Evolutionary conservation across 2,329 filamentous ascomycete genomes (phyloP), one percentile per base, ranked within the genome.

Genomic region (Talaromyces verruculosus): DNA sequence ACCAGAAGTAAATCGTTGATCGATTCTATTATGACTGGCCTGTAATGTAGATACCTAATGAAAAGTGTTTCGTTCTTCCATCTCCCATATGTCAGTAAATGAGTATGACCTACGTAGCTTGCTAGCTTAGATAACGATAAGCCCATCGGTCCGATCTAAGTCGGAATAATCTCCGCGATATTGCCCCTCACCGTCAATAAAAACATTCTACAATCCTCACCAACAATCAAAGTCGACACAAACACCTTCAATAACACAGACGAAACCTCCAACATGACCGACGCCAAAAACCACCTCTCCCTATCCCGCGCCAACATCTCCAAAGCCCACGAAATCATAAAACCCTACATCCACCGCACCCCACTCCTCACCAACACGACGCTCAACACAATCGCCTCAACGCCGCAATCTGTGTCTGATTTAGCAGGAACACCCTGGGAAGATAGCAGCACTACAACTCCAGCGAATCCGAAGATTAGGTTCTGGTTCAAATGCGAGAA

Each of bases 401-500:
- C 86, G 25, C 87, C 90, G 7, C 88, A 90, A 69, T 77, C 83
- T 0, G 63, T 79, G 1, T 80, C 82, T 3, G 82, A 84, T 4
- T 81, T 90, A 0, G 72, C 77, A 53, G 85, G 83, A 15, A 89
- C 88, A 3, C 78, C 81, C 69, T 88, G 84, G 81, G 82, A 85
- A 70, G 85, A 84, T 5, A 80, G 83, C 45, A 80, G 83, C 45
- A 22, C 5, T 1, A 73, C 75, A n/a, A 25, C 1, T 5, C 84
- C 88, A 0, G 87, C 90, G 0, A 80, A 76, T 3, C 92, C 92
- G 0, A 86, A 80, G 60, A 81, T 97, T 45, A 84, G 87, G 13
- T 83, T 98, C 62, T 95, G 91, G 82, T 96, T 98, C 86, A 98
- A 98, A 82, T 96, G 92, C 78, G 94, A 98, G 83, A 97, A 97